Evolutionary conservation across 2,329 filamentous ascomycete species (phyloP), one percentile per base, ranked within the genome.

Genomic region (Bipolaris victoriae): DNA sequence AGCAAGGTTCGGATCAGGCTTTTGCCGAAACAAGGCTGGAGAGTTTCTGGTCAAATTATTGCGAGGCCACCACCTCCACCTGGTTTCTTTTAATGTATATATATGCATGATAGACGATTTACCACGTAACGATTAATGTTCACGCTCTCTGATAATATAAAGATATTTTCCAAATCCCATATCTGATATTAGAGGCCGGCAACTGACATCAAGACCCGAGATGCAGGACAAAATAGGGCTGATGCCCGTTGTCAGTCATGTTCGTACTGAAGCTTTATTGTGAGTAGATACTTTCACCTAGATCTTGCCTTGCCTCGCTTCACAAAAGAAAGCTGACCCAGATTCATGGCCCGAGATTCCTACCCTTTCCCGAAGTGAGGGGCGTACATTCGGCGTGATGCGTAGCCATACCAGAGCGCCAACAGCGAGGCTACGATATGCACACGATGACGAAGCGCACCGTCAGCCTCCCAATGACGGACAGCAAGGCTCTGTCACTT

Each of bases 1-100:
- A 29, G 29, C 1, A 41, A 33, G 9, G 43, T 65, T 0, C 50
- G 52, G 3, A 63, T 69, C 35, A 65, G 55, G 16, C 22, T 70
- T 1, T 26, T 54, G 7, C 61, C 62, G 1, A 58, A 62, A 7
- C 57, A 50, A 11, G 67, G 65, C 0, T 70, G 65, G 63, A 58
- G 66, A 18, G 62, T 68, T 0, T 70, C 66, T n/a, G 64, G 62
- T 0, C 57, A 66, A 5, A 37, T 44, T 7, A 15, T 55, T 0
- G 3, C 33, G 1, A 3, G 9, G 15, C 26, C 53, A 5, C 3
- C 5, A 1, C 33, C 35, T 7, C 53, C 53, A 9, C 41, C 53
- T 5, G 53, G 47, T 5, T 55, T 55, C 9, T 51, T 51, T 29
- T 50, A 24, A 43, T 9, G 22, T 29, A 36, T 7, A 47, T 13